Percentiles rank a stretch among this genome's conserved stretches.
Evolutionary conservation across 768 basidiomycete species (phyloP).

Genomic region (Boletus barrowsii): DNA sequence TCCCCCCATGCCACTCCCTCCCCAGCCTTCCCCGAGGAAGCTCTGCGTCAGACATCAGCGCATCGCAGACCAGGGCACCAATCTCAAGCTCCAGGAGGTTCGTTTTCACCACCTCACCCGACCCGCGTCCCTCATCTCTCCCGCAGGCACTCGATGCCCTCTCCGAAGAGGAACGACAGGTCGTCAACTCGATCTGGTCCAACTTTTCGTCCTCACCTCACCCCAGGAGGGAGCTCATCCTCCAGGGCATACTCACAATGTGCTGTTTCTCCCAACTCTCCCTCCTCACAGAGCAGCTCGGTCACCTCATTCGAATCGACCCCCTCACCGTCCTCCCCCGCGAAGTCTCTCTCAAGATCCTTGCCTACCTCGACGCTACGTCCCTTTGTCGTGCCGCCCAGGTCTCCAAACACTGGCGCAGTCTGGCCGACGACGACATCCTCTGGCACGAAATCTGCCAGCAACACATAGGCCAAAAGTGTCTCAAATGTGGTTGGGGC

Average conservation of each 20-base stretch:
- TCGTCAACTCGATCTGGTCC: slow-evolving; percentile 92
- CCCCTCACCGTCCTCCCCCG: slow-evolving; percentile 89
- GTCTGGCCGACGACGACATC: slow-evolving; percentile 90
- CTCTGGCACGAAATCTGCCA: slow-evolving; percentile 97
- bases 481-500: slow-evolving; percentile 96
- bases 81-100: slow-evolving; percentile 87
- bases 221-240: slow-evolving; percentile 85
- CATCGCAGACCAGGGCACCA: slow-evolving; percentile 95
- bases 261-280: slow-evolving; percentile 99
- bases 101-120: background rate
- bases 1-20: slow-evolving; percentile 6
- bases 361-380: slow-evolving; percentile 86
- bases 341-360: slow-evolving; percentile 83
- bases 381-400: slow-evolving; percentile 93
- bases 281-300: slow-evolving; percentile 88
- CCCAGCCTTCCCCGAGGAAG: slow-evolving; percentile 51
- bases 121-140: slow-evolving; percentile 6
- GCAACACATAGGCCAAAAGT: slow-evolving; percentile 97
- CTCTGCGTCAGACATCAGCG: slow-evolving; percentile 91
- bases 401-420: slow-evolving; percentile 80
- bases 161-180: slow-evolving; percentile 79
- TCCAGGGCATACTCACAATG: slow-evolving; percentile 97
- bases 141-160: slow-evolving; percentile 87
- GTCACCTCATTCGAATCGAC: slow-evolving; percentile 92
- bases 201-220: slow-evolving; percentile 95